These are phyloP conservation scores for Podospora conica DNA, from an alignment of 495 filamentous ascomycete genomes.

Conservation along the genomic window DNA sequence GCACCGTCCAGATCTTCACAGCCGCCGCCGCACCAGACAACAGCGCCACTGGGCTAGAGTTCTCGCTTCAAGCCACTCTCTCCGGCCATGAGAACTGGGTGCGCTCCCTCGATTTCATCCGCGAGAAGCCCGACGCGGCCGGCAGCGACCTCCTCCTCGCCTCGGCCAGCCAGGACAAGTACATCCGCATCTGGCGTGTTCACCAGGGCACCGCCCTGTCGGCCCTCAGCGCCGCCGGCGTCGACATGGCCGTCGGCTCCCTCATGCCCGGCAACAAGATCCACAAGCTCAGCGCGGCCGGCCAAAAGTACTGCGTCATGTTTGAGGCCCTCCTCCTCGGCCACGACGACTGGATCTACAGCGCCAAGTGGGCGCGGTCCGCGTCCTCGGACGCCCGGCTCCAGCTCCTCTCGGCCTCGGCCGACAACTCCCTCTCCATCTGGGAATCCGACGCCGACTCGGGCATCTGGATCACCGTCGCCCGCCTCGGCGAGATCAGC, in stretches of 20 bases:
- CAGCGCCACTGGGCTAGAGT: constrained; percentile 34
- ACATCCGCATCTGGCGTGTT: constrained; percentile 88
- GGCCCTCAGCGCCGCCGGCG: constrained; percentile 33
- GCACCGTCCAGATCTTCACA: constrained; percentile 69
- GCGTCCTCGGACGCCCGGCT: constrained; percentile 35
- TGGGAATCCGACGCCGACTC: constrained; percentile 81
- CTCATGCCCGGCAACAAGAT: constrained; percentile 75
- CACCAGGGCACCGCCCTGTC: constrained; percentile 63
- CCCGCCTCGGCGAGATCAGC: constrained; percentile 87
- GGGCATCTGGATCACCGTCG: constrained; percentile 81
- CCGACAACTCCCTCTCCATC: constrained; percentile 88
- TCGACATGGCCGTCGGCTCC: constrained; percentile 39
- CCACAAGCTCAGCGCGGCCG: constrained; percentile 54
- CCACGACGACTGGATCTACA: constrained; percentile 98
- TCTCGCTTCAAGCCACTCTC: constrained; percentile 70
- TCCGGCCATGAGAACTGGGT: constrained; percentile 95
- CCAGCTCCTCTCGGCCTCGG: constrained; percentile 83
- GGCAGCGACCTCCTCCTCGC: constrained; percentile 72
- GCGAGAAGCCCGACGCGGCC: constrained; percentile 43
- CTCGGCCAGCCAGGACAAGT: constrained; percentile 95
- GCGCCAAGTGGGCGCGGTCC: constrained; percentile 63
- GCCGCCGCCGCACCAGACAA: constrained; percentile 23
- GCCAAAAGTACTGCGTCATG: constrained; percentile 65
- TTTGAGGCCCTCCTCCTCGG: constrained; percentile 94
- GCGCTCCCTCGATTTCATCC: constrained; percentile 69